Conservation (phyloP, 257 asterid genomes). For the Nicotiana tabacum region DNA sequence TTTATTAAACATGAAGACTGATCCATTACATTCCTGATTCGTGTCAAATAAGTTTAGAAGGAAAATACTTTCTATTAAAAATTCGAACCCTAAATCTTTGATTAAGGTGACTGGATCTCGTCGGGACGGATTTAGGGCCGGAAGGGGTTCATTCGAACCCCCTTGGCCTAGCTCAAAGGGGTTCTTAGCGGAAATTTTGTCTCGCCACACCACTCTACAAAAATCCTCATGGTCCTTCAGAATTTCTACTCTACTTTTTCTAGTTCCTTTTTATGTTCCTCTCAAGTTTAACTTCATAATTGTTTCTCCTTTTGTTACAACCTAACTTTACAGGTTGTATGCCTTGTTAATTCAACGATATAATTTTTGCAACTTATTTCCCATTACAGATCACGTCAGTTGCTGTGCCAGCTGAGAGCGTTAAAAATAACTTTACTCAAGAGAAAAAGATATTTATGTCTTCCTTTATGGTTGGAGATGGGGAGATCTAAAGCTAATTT, state of each 20-base stretch:
- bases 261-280: neutral
- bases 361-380: neutral
- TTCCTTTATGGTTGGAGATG: neutral
- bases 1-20: too few species aligned
- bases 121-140: too few species aligned
- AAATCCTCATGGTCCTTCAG: too few species aligned
- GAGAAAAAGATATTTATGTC: neutral
- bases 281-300: slow-evolving; percentile 3
- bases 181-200: too few species aligned
- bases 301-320: neutral
- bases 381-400: neutral
- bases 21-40: too few species aligned
- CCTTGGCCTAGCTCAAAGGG: too few species aligned
- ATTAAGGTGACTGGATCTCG: too few species aligned
- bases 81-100: too few species aligned
- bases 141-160: too few species aligned
- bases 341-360: slow-evolving; percentile 18
- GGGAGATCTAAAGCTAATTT: neutral
- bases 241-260: neutral
- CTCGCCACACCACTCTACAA: too few species aligned
- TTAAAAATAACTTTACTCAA: neutral
- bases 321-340: slow-evolving; percentile 23
- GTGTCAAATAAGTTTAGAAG: too few species aligned
- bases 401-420: neutral
- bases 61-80: too few species aligned